Evolutionary conservation across 768 basidiomycete species (phyloP).

Genomic region (Lentinula edodes): DNA sequence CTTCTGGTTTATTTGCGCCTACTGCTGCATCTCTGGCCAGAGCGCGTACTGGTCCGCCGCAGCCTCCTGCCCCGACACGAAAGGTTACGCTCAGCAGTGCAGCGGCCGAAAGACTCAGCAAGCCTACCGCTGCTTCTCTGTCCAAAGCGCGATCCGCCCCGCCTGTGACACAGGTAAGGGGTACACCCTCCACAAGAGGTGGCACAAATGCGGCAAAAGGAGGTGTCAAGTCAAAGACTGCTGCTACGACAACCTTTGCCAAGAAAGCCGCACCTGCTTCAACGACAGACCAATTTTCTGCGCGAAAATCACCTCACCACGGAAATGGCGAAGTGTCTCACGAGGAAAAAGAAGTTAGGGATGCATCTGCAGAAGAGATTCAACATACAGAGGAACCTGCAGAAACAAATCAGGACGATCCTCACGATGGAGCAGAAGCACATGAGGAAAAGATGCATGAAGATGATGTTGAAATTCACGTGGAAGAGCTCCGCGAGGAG

Average conservation of each 20-base stretch:
- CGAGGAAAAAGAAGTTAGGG: constrained; percentile 1
- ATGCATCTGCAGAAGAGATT: constrained; percentile 4
- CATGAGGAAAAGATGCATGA: background rate
- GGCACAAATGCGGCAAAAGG: constrained; percentile 5
- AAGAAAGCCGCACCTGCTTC: background rate
- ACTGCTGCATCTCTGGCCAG: constrained; percentile 79
- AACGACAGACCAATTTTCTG: background rate
- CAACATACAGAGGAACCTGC: constrained; percentile 18
- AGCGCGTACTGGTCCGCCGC: constrained; percentile 48
- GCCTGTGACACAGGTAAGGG: constrained; percentile 21
- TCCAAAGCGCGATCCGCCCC: constrained; percentile 47
- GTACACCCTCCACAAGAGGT: constrained; percentile 15
- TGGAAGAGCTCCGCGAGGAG: background rate
- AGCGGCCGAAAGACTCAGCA: constrained; percentile 63
- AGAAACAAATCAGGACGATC: constrained; percentile 9
- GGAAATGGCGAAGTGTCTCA: constrained; percentile 3
- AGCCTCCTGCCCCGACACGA: constrained; percentile 42
- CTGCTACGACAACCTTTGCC: too few relatives aligned
- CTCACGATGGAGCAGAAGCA: constrained; percentile 7
- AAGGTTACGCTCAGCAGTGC: constrained; percentile 50
- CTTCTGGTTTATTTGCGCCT: constrained; percentile 69
- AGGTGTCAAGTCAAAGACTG: constrained; percentile 3
- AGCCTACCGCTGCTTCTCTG: constrained; percentile 73
- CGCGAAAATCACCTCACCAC: constrained; percentile 2
- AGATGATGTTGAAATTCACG: background rate